Conservation (phyloP, 23 red algal genomes). For the Gracilaria gracilis region DNA sequence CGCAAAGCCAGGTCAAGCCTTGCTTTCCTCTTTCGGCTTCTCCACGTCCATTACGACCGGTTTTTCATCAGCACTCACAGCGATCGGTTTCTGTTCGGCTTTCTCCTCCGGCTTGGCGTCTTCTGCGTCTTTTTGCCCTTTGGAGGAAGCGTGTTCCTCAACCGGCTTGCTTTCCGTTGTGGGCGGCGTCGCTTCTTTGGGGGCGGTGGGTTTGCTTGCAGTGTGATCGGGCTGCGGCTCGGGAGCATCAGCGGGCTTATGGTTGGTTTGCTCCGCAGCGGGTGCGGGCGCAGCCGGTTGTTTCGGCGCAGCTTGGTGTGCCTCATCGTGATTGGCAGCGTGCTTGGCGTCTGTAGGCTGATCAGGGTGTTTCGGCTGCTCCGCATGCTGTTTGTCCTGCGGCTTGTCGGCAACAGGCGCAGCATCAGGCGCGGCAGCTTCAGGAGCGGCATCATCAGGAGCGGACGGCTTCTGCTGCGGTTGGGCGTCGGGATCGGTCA, state of each 20-base stretch:
- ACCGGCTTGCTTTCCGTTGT: neutral
- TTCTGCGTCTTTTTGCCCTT: neutral
- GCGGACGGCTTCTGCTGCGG: neutral
- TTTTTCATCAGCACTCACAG: neutral
- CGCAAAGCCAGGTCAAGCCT: neutral
- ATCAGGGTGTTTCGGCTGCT: slow-evolving; percentile 1
- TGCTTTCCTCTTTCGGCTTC: slow-evolving; percentile 11
- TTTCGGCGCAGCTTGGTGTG: neutral
- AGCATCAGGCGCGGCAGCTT: neutral
- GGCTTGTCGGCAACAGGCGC: neutral
- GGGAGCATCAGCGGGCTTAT: neutral
- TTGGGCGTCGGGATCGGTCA: neutral
- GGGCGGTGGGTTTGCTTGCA: neutral
- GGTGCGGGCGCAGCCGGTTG: neutral
- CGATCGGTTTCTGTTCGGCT: neutral
- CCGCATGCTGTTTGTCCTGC: neutral
- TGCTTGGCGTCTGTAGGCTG: neutral
- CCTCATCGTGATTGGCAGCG: neutral
- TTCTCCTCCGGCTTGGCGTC: neutral
- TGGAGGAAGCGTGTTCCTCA: neutral
- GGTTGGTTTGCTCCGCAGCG: neutral
- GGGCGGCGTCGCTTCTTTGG: neutral
- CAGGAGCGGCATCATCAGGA: neutral
- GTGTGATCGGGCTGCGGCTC: neutral
- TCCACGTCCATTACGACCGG: slow-evolving; percentile 24